Evolutionary conservation across 2,329 filamentous ascomycete species (phyloP), one percentile per base, ranked within the genome.

Genomic region (Furcasterigmium sp.): DNA sequence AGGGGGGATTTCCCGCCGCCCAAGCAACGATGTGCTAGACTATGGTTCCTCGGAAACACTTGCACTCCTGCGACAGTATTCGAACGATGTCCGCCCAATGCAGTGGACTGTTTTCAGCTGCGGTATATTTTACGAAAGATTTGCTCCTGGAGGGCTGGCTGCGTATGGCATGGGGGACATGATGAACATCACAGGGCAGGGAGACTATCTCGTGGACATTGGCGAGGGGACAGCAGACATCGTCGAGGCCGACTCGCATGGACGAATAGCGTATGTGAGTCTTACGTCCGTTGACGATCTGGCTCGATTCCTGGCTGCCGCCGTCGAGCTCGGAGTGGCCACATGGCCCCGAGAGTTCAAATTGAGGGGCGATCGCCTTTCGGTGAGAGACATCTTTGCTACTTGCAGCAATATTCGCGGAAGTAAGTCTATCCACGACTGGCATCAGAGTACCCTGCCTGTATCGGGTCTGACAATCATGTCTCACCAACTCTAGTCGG

Each of bases 71-170:
- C 68, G 73, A 38, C 69, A 78, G 39, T 82, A 78, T 59, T 61
- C 68, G 13, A 64, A 67, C 3, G 58, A 53, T 34, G 63, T 67
- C 2, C 62, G 70, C 46, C 63, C 68, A 36, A 85, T 90, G 66
- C 72, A 75, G 34, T 86, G 76, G 47, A 88, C 85, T 0, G 70
- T 82, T 20, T 89, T 90, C 60, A 78, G 81, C 0, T 90, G 86
- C 52, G 86, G 86, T 17, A 63, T 89, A 23, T 80, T 90, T 50
- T 90, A 88, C 69, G 85, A 90, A 57, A 71, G 84, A 1, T 89
- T 90, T 53, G 79, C 78, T 17, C 81, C 80, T 0, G 79, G 77
- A 3, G 86, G 86, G 0, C 71, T 90, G 46, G 69, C 70, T 11
- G 66, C 70, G 15, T 71, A 79, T 42, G 67, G 72, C 26, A 80